Evolutionary conservation across 1,284 basidiomycete genomes (phyloP).

Genomic region (Malassezia yamatoensis): DNA sequence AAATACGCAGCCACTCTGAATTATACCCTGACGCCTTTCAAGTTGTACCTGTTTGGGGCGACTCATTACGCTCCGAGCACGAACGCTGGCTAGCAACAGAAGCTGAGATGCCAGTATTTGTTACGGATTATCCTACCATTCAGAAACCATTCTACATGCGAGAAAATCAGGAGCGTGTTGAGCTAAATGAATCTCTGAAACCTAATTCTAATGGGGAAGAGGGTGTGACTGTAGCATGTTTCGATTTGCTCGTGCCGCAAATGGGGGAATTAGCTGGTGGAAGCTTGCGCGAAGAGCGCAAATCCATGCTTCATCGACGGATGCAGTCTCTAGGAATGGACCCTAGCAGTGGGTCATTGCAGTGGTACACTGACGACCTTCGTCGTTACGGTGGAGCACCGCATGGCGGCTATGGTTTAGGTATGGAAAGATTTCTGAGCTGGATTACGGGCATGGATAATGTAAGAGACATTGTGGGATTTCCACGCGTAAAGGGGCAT

Average conservation of each 20-base stretch:
- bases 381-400: conserved; percentile 31
- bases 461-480: conserved; percentile 39
- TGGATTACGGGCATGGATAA: conserved; percentile 36
- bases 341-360: conserved; percentile 1
- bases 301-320: conserved; percentile 42
- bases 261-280: conserved; percentile 87
- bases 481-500: conserved; percentile 29
- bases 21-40: conserved; percentile 19
- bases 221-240: conserved; percentile 71
- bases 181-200: conserved; percentile 48
- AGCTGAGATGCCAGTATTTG: conserved; percentile 68
- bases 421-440: conserved; percentile 38
- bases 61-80: conserved; percentile 71
- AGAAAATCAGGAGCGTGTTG: background rate
- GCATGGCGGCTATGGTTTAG: conserved; percentile 43
- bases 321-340: conserved; percentile 12
- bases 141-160: conserved; percentile 95
- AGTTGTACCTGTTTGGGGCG: conserved; percentile 59
- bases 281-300: conserved; percentile 74
- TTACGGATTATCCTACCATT: conserved; percentile 71
- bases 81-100: conserved; percentile 74
- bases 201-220: conserved; percentile 21
- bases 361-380: conserved; percentile 38
- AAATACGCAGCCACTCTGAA: conserved; percentile 53
- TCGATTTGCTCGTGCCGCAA: conserved; percentile 79